Conservation (phyloP, 768 basidiomycete genomes). For the Podaxis carcinomalis region DNA sequence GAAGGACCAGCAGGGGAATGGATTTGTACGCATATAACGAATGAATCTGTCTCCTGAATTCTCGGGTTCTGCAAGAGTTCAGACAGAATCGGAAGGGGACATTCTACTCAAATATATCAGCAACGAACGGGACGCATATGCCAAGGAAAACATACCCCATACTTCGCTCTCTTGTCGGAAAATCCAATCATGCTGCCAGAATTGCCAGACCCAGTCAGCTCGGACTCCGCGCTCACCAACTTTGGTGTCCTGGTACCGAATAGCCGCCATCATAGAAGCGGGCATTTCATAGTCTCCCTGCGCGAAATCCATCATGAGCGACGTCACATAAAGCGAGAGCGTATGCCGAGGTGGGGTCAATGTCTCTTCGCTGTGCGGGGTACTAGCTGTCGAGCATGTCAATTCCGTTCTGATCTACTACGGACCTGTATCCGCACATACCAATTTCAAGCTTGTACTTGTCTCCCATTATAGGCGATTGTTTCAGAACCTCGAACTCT, state of each 20-base stretch:
- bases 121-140: background rate
- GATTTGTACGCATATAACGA: conserved; percentile 72
- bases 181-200: conserved; percentile 65
- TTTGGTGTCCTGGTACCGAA: conserved; percentile 60
- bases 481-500: conserved; percentile 58
- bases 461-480: conserved; percentile 65
- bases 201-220: conserved; percentile 71
- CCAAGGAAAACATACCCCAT: conserved; percentile 48
- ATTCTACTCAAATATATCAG: conserved; percentile 35
- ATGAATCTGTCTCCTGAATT: conserved; percentile 59
- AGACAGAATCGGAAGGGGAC: conserved; percentile 59
- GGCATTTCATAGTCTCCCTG: conserved; percentile 55
- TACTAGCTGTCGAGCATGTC: conserved; percentile 18
- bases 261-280: conserved; percentile 68
- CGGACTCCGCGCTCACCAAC: conserved; percentile 59
- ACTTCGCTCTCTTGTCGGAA: conserved; percentile 71
- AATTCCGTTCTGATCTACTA: conserved; percentile 6
- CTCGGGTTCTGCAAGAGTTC: conserved; percentile 53
- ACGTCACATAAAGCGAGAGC: conserved; percentile 64
- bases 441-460: conserved; percentile 73
- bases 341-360: conserved; percentile 27
- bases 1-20: conserved; percentile 56
- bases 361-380: conserved; percentile 18
- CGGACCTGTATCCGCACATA: conserved; percentile 20
- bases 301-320: conserved; percentile 57